phyloP scores from a whole-genome alignment of 306 rosid species.

The Cucurbita ficifolia region DNA sequence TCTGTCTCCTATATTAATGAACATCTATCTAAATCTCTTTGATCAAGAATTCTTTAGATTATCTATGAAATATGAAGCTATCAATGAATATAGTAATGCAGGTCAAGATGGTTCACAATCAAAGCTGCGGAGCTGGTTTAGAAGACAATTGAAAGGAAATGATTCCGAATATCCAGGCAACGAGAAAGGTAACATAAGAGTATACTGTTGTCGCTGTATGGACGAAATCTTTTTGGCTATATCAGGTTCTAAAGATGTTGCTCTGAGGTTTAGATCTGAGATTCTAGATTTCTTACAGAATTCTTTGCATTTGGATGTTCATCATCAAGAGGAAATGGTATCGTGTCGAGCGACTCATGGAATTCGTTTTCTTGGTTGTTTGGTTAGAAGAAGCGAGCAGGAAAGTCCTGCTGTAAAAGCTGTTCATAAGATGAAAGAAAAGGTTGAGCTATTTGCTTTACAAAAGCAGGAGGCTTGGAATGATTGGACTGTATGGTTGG shows the following conservation, averaged over 20 bases:
- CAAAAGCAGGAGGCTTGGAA: constrained; percentile 74
- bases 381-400: constrained; percentile 37
- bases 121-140: constrained; percentile 63
- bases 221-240: constrained; percentile 68
- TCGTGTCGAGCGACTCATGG: constrained; percentile 35
- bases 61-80: constrained; percentile 73
- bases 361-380: constrained; percentile 48
- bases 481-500: constrained; percentile 47
- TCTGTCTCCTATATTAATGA: constrained; percentile 68
- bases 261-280: constrained; percentile 47
- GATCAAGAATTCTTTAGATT: constrained; percentile 70
- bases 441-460: constrained; percentile 48
- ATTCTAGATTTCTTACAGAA: constrained; percentile 37
- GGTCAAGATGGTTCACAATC: constrained; percentile 32
- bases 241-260: constrained; percentile 61
- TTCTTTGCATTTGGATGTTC: constrained; percentile 50
- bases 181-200: constrained; percentile 21
- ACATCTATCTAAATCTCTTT: constrained; percentile 70
- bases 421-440: constrained; percentile 76
- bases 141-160: constrained; percentile 44
- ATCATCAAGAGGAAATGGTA: constrained; percentile 29
- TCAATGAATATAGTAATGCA: constrained; percentile 8
- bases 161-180: constrained; percentile 16
- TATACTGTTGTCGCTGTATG: constrained; percentile 64
- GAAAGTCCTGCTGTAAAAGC: constrained; percentile 64